Base-by-base conservation (phyloP, 2,329 filamentous ascomycete species). In the Ascochyta clinopodiicola region DNA sequence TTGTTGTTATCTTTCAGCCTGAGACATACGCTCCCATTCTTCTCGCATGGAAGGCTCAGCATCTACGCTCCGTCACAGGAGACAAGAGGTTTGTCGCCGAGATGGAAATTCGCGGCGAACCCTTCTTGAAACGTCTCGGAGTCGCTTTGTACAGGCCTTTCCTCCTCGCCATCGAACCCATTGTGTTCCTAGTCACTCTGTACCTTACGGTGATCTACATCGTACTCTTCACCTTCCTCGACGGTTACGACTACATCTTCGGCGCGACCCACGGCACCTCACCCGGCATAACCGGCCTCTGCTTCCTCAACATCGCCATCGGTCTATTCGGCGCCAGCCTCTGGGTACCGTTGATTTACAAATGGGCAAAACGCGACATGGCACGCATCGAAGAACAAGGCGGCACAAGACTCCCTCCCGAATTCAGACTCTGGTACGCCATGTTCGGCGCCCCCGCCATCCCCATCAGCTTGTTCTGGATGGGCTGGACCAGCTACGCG, bases 391-490 rank as follows among this genome's bases (percentile, higher is more conserved):
- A 75, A 52, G 75, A 72, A 19, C 51, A 73, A 32, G 79, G 77
- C 6, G 73, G 78, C 1, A 60, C 64, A 5, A 62, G 69, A 6
- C 71, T 84, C 6, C 73, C 79, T 2, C 83, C 83, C 0, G 84
- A 86, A 53, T 81, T 82, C 35, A 76, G 83, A 6, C 71, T 86
- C 0, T 84, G 79, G 75, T 83, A 79, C 44, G 77, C 77, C 2
- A 85, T 86, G 70, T 71, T 83, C 4, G 78, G 78, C 9, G 78
- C 81, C 0, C 78, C 81, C 0, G 69, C 77, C 0, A 77, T 86
- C 1, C 82, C 84, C 0, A 71, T 84, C 27, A 76, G 74, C 1
- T 73, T 86, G 2, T 84, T 86, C 67, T 86, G 83, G 83, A 82
- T 86, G 71, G 84, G 78, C 0, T 86, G 83, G 84, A 84, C 80